These are phyloP conservation scores for Ustilago lituana DNA, from an alignment of 1,284 basidiomycete species.

Conservation along the genomic window DNA sequence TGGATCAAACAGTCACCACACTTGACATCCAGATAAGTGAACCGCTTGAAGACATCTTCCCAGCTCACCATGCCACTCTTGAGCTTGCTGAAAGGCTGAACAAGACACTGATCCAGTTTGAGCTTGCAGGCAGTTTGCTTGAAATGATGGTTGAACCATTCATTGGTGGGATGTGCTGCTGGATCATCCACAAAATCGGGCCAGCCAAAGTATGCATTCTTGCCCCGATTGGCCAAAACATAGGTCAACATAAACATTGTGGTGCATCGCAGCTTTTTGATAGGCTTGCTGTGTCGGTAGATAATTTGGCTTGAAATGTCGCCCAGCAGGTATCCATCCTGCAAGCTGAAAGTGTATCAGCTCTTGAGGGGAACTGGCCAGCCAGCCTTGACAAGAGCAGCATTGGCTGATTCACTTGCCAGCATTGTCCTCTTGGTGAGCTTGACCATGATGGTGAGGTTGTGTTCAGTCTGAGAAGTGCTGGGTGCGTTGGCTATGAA, in stretches of 20 bases:
- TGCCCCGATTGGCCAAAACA: constrained; percentile 2
- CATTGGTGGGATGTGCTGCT: constrained; percentile 1
- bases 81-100: constrained; percentile 3
- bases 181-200: constrained; percentile 35
- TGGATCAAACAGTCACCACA: constrained; percentile 55
- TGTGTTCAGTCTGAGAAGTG: not conserved
- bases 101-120: constrained; percentile 31
- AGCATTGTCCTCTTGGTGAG: constrained; percentile 28
- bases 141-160: constrained; percentile 22
- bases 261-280: not conserved
- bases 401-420: constrained; percentile 15
- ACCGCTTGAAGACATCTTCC: constrained; percentile 44
- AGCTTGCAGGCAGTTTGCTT: constrained; percentile 34
- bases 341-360: constrained; percentile 29
- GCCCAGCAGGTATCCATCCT: constrained; percentile 37
- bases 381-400: constrained; percentile 24
- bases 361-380: constrained; percentile 46
- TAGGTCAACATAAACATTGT: not conserved
- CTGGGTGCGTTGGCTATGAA: not conserved
- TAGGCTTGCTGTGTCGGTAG: constrained; percentile 3
- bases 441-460: constrained; percentile 15
- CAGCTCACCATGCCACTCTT: constrained; percentile 12
- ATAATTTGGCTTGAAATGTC: constrained; percentile 16
- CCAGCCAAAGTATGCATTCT: constrained; percentile 18
- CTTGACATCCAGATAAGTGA: constrained; percentile 21